Conservation (phyloP, 1,284 basidiomycete genomes). For the Ceratobasidium theobromae region DNA sequence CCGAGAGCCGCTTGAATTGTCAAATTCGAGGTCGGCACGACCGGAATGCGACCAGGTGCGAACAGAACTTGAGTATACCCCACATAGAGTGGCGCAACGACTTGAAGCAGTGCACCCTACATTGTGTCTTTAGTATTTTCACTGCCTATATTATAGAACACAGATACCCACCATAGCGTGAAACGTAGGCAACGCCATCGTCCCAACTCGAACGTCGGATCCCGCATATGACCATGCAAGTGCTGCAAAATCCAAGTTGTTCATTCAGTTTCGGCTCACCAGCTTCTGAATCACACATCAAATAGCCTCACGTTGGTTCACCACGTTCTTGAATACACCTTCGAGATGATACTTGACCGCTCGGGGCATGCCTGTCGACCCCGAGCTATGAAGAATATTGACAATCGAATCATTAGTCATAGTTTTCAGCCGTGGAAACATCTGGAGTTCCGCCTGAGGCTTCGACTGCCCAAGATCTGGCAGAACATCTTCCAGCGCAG, state of each 20-base stretch:
- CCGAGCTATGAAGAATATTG: slow-evolving; percentile 11
- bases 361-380: slow-evolving; percentile 10
- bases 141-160: background rate
- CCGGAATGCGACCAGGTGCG: slow-evolving; percentile 13
- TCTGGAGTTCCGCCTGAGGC: background rate
- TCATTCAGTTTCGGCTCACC: no score
- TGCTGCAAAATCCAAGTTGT: background rate
- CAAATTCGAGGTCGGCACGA: slow-evolving; percentile 29
- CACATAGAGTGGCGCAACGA: background rate
- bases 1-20: slow-evolving; percentile 10
- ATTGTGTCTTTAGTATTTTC: background rate
- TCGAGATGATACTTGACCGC: background rate
- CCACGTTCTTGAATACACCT: slow-evolving; percentile 13
- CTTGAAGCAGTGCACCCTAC: background rate
- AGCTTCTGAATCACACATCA: background rate
- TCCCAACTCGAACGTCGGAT: background rate
- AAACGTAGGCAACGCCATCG: slow-evolving; percentile 3
- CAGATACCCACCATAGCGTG: background rate
- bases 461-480: background rate
- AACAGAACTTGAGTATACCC: slow-evolving; percentile 18
- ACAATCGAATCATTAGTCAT: background rate
- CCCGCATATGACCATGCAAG: background rate
- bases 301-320: slow-evolving; percentile 3
- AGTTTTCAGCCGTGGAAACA: background rate
- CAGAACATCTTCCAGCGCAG: background rate